These are phyloP conservation scores for Rhodomyrtus tomentosa DNA, from an alignment of 345 rosid genomes.

Conservation along the genomic window DNA sequence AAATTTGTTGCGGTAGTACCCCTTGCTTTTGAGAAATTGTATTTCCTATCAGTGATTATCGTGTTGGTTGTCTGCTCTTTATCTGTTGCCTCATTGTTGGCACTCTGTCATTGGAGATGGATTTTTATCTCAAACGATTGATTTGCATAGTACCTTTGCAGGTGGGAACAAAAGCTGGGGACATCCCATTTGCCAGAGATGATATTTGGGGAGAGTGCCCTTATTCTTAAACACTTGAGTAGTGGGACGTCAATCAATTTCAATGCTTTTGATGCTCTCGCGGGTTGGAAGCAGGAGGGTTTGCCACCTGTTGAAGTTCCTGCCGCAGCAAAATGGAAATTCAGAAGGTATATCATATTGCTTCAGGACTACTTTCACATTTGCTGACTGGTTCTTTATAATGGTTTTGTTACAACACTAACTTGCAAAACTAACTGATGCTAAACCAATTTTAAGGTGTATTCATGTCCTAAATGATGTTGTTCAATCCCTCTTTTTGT, in stretches of 20 bases:
- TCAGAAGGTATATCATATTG: conserved; percentile 45
- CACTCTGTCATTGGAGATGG: neutral
- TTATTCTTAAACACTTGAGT: conserved; percentile 43
- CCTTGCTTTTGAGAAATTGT: too few relatives aligned
- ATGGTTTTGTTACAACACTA: neutral
- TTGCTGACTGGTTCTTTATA: neutral
- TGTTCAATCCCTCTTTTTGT: neutral
- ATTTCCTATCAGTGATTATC: too few relatives aligned
- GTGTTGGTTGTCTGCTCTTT: neutral
- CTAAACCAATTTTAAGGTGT: neutral
- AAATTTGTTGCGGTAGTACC: too few relatives aligned
- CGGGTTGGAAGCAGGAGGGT: conserved; percentile 75
- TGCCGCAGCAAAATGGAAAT: conserved; percentile 89
- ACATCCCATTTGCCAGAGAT: conserved; percentile 87
- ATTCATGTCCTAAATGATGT: neutral
- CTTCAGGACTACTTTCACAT: neutral
- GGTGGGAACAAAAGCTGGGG: conserved; percentile 78
- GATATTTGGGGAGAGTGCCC: conserved; percentile 77
- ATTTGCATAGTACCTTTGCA: conserved; percentile 9
- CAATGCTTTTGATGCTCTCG: conserved; percentile 80
- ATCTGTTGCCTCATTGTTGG: neutral
- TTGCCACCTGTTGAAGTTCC: conserved; percentile 96
- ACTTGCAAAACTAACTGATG: neutral
- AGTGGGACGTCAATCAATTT: conserved; percentile 61
- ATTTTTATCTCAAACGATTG: neutral